Evolutionary conservation across 805 yeast species (phyloP), one percentile per base, ranked within the genome.

Genomic region (Pichia gijzeniarum): DNA sequence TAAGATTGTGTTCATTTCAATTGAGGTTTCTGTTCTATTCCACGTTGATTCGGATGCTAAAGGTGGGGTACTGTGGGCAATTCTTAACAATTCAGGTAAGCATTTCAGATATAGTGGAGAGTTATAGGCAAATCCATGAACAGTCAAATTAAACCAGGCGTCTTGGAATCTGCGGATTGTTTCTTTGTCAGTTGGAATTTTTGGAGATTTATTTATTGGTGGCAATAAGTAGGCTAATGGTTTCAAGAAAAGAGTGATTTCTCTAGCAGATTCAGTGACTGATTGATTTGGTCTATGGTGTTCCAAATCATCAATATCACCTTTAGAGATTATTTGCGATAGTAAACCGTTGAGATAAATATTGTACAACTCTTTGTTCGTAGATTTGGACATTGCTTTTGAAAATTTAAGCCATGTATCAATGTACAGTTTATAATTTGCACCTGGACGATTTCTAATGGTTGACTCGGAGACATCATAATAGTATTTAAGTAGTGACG

Each of bases 111-210:
- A 73, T 57, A 80, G 68, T 13, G 70, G 68, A 0, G 93, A 80
- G 32, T 71, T 71, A 45, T 70, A 70, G n/a, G 79, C 74, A 60
- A 81, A 88, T 0, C 99, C 99, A 63, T 93, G 96, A 22, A 90
- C 85, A 4, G 82, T 91, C 73, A 93, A 71, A 58, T 91, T 93
- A 62, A 87, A 88, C 99, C 99, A 93, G 37, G 88, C 79, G 62
- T 93, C 85, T 58, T 95, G 76, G 69, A 91, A 87, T 48, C 81
- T 68, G 38, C 74, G 72, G 40, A 79, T 67, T 1, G 79, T 67
- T 2, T 67, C 68, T 34, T 77, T 76, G 51, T 82, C 77, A 8
- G 60, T 61, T 56, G 73, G 52, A 14, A 58, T 58, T 19, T 69
- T 55, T 0, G 84, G 79, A 5, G 59, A 53, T 25, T 72, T 71